phyloP scores from a whole-genome alignment of 164 flowering plant genomes.

The Umbilicus rupestris region DNA sequence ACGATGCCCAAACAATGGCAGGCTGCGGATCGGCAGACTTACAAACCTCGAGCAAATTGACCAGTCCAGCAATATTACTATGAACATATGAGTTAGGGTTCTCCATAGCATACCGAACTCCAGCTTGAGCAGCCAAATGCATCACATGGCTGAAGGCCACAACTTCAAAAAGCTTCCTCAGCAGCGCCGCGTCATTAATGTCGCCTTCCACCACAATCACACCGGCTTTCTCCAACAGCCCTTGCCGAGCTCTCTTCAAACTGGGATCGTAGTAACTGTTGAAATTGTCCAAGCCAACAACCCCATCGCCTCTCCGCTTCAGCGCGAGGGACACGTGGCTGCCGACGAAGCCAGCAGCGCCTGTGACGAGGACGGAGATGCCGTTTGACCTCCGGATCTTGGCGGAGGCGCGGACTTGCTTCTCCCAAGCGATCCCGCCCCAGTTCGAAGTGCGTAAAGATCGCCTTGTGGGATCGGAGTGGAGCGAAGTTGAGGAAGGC shows the following conservation, averaged over 20 bases:
- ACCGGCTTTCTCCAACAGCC: constrained; percentile 51
- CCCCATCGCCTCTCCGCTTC: constrained; percentile 83
- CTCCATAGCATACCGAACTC: constrained; percentile 87
- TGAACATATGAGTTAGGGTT: constrained; percentile 86
- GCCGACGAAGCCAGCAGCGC: constrained; percentile 92
- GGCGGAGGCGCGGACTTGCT: constrained; percentile 57
- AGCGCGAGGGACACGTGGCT: constrained; percentile 71
- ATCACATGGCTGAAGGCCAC: constrained; percentile 77
- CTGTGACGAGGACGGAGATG: constrained; percentile 72
- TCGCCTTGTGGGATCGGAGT: constrained; percentile 44
- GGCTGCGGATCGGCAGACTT: constrained; percentile 82
- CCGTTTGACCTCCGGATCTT: constrained; percentile 46
- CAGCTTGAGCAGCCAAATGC: constrained; percentile 97
- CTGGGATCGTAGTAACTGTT: constrained; percentile 76
- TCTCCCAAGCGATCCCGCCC: constrained; percentile 70
- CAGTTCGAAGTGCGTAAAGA: constrained; percentile 35
- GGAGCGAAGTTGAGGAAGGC: constrained; percentile 23
- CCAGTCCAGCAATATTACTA: constrained; percentile 85
- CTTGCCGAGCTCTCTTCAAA: constrained; percentile 69
- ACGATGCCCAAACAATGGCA: constrained; percentile 87
- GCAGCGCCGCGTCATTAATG: constrained; percentile 51
- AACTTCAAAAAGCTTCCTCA: constrained; percentile 64
- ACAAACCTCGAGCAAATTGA: constrained; percentile 69
- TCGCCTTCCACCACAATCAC: constrained; percentile 89
- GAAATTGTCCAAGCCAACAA: constrained; percentile 75